Evolutionary conservation across 257 asterid species (phyloP), one percentile per base, ranked within the genome.

Genomic region (Plantago major): DNA sequence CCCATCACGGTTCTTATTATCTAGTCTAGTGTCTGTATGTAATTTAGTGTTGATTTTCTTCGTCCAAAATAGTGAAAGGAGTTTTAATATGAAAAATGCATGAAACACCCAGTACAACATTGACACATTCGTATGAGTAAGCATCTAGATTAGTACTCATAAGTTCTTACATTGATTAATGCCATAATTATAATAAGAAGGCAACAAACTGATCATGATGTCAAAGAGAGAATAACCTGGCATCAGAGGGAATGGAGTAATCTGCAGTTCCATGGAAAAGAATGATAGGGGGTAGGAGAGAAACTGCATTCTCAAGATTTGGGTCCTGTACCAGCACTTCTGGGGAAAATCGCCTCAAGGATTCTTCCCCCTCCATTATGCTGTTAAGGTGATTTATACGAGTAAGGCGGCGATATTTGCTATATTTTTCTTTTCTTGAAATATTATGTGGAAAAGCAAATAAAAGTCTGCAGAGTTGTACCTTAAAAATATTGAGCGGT

Each of bases 281-380:
- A 60, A 76, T 65, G 43, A 80, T 74, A 48, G 93, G 93, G 70
- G 98, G 98, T 56, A 92, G 76, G 42, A 88, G 77, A 62, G 89
- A 70, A 70, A 80, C 84, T 48, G 93, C 97, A 67, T 55, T 73
- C 66, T 81, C 59, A 55, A 55, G 48, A 67, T 66, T 73, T 13
- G 93, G 90, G 26, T 88, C 97, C 66, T 80, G 86, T n/a, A 78
- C 86, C 73, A 69, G 38, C 61, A 88, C 47, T 78, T 92, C 98
- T 6, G 98, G 98, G 46, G 97, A 92, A 73, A 82, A 86, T 70
- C 76, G 66, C 15, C 69, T 62, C 60, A 92, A 77, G 30, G 88
- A 83, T 73, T 86, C 87, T 76, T 92, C 97, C 55, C 98, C 98
- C 72, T 88, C 98, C 98, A 92, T 92, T 74, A 92, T 88, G 78